phyloP scores from a whole-genome alignment of 805 yeast species.

The Myxozyma sirexii region DNA sequence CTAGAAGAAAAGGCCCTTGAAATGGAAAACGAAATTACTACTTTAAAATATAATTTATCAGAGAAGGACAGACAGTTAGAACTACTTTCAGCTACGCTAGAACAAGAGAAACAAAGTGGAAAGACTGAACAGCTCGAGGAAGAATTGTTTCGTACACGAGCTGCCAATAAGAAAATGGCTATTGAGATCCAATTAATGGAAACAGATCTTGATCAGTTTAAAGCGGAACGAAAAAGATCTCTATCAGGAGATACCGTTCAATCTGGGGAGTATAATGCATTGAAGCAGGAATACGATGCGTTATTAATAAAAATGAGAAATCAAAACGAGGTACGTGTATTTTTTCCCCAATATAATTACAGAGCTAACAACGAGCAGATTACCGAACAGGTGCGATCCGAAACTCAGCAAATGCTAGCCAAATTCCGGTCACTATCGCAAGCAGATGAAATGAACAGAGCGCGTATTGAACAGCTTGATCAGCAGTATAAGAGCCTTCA shows the following conservation, averaged over 20 bases:
- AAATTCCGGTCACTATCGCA: conserved; percentile 47
- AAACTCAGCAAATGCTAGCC: conserved; percentile 42
- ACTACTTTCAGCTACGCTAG: conserved; percentile 51
- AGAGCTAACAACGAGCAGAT: conserved; percentile 15
- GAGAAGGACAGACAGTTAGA: conserved; percentile 50
- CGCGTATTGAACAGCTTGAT: conserved; percentile 34
- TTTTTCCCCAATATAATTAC: background rate
- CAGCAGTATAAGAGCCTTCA: conserved; percentile 39
- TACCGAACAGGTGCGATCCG: conserved; percentile 45
- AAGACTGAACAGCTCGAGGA: conserved; percentile 7
- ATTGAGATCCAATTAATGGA: conserved; percentile 46
- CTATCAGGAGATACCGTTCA: background rate
- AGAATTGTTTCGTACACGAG: conserved; percentile 19
- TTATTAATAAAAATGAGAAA: conserved; percentile 34
- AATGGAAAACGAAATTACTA: background rate
- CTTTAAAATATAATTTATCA: conserved; percentile 19
- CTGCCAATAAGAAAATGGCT: conserved; percentile 27
- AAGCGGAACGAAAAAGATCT: conserved; percentile 28
- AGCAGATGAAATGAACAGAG: conserved; percentile 25
- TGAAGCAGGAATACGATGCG: conserved; percentile 34
- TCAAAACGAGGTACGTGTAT: conserved; percentile 29
- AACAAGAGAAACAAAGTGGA: conserved; percentile 34
- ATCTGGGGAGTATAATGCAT: conserved; percentile 30
- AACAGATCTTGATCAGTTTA: conserved; percentile 37
- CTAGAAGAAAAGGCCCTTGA: conserved; percentile 1